Base-by-base conservation (phyloP, 306 rosid species). In the Fagus sylvatica region DNA sequence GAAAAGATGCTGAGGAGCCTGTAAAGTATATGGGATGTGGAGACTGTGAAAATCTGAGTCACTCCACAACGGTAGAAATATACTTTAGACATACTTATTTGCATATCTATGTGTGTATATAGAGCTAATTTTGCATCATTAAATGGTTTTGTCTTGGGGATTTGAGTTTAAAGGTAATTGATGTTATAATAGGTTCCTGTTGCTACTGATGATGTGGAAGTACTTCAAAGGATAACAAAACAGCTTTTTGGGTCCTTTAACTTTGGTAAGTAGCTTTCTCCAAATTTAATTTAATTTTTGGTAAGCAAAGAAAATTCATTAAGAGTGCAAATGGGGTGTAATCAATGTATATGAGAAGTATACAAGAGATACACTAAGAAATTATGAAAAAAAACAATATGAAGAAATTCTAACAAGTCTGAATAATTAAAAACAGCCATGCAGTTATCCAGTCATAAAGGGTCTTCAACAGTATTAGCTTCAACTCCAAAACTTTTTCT, bases 21-120 rank as follows among this genome's bases (percentile, higher is more conserved):
- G 80, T 76, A 5, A 94, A 94, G 89, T 94, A 85, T 85, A 89
- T 94, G 98, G 98, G 98, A 48, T 86, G 90, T 77, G 98, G 98
- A 80, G 97, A 92, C 75, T 94, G 97, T 82, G 97, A 94, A 86
- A 94, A 94, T 86, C 81, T 92, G 86, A 94, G 97, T 87, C 98
- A 90, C 84, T 94, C 98, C 4, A 37, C 85, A 9, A 90, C 92
- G 93, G 97, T 94, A 85, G 64, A 53, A 76, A 73, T 71, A 79
- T 57, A 70, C 71, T 73, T 34, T 22, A 22, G 57, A 56, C 76
- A 76, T 49, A 53, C 66, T 56, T 65, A 74, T 79, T 64, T 9
- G 41, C 41, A 53, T 54, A 41, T 7, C 74, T 39, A 22, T 61
- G 53, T 32, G 72, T 60, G 22, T 6, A 46, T 77, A 30, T n/a